These are phyloP conservation scores for Globisporangium megalacanthum DNA, from an alignment of 352 stramenopile species.

Conservation along the genomic window DNA sequence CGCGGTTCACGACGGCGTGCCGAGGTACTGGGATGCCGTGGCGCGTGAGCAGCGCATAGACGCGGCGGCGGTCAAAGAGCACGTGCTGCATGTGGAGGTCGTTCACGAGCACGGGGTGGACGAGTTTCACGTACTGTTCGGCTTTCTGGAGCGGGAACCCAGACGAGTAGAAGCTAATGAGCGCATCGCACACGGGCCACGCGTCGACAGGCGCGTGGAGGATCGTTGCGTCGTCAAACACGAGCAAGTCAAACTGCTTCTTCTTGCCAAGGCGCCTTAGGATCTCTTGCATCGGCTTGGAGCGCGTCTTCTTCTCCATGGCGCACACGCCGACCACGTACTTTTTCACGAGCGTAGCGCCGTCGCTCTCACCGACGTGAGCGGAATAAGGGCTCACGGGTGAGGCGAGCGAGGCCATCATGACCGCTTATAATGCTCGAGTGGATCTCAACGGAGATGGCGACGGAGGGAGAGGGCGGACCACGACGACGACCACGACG, in stretches of 20 bases:
- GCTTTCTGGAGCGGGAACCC: conserved; percentile 98
- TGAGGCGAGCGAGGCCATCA: no score
- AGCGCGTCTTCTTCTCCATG: conserved; percentile 98
- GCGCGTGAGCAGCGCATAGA: conserved; percentile 95
- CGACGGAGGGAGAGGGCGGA: no score
- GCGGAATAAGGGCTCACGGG: background rate
- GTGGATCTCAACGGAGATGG: no score
- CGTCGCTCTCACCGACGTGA: conserved; percentile 1
- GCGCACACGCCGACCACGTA: conserved; percentile 96
- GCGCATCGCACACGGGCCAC: conserved; percentile 94
- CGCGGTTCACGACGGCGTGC: conserved; percentile 93
- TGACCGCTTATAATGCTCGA: no score
- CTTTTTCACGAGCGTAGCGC: conserved; percentile 27
- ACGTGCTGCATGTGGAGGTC: conserved; percentile 96
- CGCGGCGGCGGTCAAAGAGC: conserved; percentile 93
- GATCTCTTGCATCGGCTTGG: conserved; percentile 97
- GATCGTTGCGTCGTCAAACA: conserved; percentile 98
- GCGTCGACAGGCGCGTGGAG: conserved; percentile 92
- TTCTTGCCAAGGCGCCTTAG: conserved; percentile 89
- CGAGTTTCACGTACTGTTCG: conserved; percentile 94
- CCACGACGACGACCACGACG: no score
- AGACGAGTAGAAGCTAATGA: conserved; percentile 99
- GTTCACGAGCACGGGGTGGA: conserved; percentile 96
- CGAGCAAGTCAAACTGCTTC: conserved; percentile 94
- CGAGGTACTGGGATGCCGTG: conserved; percentile 95